These are phyloP conservation scores for Gossypium stocksii DNA, from an alignment of 345 rosid genomes.

Conservation along the genomic window DNA sequence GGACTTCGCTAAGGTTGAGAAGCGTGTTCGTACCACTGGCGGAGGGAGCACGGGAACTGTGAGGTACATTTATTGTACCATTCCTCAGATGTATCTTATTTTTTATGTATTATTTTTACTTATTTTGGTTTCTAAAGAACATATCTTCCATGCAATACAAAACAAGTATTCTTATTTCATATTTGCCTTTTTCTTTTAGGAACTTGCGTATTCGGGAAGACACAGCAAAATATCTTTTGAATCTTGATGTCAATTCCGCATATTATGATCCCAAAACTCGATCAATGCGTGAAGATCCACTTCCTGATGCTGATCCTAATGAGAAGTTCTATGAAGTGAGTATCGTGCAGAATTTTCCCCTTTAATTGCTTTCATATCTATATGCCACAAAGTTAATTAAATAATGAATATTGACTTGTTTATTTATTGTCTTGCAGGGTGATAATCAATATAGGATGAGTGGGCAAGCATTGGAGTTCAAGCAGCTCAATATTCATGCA, in stretches of 20 bases:
- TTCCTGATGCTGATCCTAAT: constrained; percentile 77
- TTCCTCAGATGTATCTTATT: background rate
- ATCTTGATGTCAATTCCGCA: constrained; percentile 74
- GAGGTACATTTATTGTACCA: constrained; percentile 31
- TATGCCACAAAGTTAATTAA: background rate
- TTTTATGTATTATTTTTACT: background rate
- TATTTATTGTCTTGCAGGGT: constrained; percentile 37
- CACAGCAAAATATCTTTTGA: constrained; percentile 65
- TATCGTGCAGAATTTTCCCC: background rate
- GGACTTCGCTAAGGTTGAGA: constrained; percentile 97
- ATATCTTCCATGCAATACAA: constrained; percentile 3
- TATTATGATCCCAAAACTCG: constrained; percentile 80
- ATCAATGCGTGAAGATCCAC: constrained; percentile 82
- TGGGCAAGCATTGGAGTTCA: constrained; percentile 73
- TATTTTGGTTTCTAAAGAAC: background rate
- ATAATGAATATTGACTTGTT: constrained; percentile 1
- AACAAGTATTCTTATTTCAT: constrained; percentile 9
- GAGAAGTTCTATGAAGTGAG: constrained; percentile 64
- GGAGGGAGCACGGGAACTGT: constrained; percentile 99
- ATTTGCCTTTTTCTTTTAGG: constrained; percentile 23
- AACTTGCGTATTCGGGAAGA: constrained; percentile 81
- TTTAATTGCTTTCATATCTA: background rate
- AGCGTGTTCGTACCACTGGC: constrained; percentile 94
- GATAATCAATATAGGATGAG: constrained; percentile 65
- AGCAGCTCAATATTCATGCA: constrained; percentile 46